Base-by-base conservation (phyloP, 2,329 filamentous ascomycete species). In the Fusarium pininemorale region DNA sequence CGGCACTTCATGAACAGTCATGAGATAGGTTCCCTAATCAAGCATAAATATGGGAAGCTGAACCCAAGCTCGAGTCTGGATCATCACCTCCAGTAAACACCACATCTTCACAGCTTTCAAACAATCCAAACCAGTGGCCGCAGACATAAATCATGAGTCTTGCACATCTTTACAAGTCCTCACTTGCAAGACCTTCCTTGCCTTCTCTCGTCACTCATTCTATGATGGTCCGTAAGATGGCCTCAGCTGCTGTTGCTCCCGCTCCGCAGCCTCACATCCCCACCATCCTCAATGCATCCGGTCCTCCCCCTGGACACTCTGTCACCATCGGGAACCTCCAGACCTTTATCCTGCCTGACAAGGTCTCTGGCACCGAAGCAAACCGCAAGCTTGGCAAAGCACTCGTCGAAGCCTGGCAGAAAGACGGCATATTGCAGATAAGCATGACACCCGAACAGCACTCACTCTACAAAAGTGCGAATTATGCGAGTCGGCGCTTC, bases 341-440 rank as follows among this genome's bases (percentile, higher is more conserved):
- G 63, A 86, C 84, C 3, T 86, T 87, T 60, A 70, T 75, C n/a
- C 76, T 87, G 5, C 85, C 85, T 7, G 72, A 79, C 2, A 75
- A 68, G 12, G 79, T 86, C 15, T 82, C 79, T 1, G 81, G 82
- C 2, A 81, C 77, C 14, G 59, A 70, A 5, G 76, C 74, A 12
- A 82, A 87, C 68, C 69, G 70, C 42, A 78, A 78, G 9, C 78
- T 87, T 62, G 85, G 83, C 9, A 79, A 80, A 44, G 81, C 81
- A 45, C 80, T 87, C 47, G 77, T 87, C 32, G 70, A 79, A 1
- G 82, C 85, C 7, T 86, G 84, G 83, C 82, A 82, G 18, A 78
- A 79, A 2, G 84, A 87, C 50, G 85, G 85, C 44, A 87, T 87
- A 69, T 79, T 87, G 44, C 84, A 87, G 72, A 80, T 87, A n/a